Conservation (phyloP, 352 stramenopile genomes). For the Phytophthora palmivora region DNA sequence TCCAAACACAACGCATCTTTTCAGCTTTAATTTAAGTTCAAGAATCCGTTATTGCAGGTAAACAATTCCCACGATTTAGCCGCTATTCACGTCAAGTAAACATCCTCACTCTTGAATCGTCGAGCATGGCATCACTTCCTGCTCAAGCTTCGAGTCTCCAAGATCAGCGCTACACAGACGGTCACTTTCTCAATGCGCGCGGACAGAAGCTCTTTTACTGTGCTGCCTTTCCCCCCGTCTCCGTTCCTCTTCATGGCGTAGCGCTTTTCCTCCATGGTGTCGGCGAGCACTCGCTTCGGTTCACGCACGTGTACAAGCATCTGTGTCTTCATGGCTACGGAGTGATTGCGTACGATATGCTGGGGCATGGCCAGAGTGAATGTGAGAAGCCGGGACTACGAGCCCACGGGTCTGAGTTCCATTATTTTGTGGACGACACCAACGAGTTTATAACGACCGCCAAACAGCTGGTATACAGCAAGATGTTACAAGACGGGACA, state of each 20-base stretch:
- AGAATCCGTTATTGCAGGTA: background rate
- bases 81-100: constrained; percentile 8
- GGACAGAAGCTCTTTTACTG: constrained; percentile 67
- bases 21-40: background rate
- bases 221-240: constrained; percentile 45
- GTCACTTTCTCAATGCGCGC: constrained; percentile 54
- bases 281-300: constrained; percentile 68
- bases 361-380: constrained; percentile 65
- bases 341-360: constrained; percentile 72
- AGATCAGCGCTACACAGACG: constrained; percentile 44
- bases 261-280: constrained; percentile 74
- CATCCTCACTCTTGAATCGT: constrained; percentile 14
- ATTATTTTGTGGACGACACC: constrained; percentile 75
- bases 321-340: constrained; percentile 53
- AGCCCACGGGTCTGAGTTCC: constrained; percentile 59
- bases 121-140: constrained; percentile 16
- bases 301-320: constrained; percentile 62
- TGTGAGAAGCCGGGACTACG: constrained; percentile 42
- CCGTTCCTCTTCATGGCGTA: constrained; percentile 45
- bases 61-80: background rate
- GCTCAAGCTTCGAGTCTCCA: constrained; percentile 18
- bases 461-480: constrained; percentile 43
- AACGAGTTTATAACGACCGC: constrained; percentile 61
- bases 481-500: constrained; percentile 37
- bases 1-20: background rate